These are phyloP conservation scores for Vaucheria bursata DNA, from an alignment of 352 stramenopile species.

Conservation along the genomic window DNA sequence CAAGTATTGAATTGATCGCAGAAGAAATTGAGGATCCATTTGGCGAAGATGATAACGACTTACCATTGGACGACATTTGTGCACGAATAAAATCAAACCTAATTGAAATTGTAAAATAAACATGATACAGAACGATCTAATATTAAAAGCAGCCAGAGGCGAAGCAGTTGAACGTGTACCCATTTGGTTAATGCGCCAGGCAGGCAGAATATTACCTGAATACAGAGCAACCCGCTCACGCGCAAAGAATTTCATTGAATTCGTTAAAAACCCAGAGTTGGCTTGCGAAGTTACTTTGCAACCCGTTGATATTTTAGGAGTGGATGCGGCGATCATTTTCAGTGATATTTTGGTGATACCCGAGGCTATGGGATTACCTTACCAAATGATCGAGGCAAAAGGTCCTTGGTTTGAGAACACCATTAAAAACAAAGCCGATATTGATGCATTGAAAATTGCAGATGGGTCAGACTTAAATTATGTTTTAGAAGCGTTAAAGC, in stretches of 20 bases:
- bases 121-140: neutral
- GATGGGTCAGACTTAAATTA: neutral
- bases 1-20: no score
- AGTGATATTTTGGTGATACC: neutral
- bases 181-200: neutral
- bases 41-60: no score
- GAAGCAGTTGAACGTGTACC: neutral
- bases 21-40: no score
- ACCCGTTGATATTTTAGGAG: conserved; percentile 3
- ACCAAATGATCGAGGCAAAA: conserved; percentile 1
- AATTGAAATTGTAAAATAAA: no score
- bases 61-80: no score
- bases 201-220: neutral
- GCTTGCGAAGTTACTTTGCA: neutral
- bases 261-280: neutral
- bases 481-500: neutral
- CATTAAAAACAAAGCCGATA: neutral
- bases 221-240: neutral
- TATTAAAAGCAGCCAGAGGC: neutral
- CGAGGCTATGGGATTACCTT: neutral
- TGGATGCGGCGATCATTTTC: neutral
- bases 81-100: no score
- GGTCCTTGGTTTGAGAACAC: neutral
- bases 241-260: conserved; percentile 2
- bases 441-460: conserved; percentile 1